A percentile compares a stretch with the other conserved stretches of the same genome.
Evolutionary conservation across 805 yeast species (phyloP).

Genomic region (Yarrowia sp.): DNA sequence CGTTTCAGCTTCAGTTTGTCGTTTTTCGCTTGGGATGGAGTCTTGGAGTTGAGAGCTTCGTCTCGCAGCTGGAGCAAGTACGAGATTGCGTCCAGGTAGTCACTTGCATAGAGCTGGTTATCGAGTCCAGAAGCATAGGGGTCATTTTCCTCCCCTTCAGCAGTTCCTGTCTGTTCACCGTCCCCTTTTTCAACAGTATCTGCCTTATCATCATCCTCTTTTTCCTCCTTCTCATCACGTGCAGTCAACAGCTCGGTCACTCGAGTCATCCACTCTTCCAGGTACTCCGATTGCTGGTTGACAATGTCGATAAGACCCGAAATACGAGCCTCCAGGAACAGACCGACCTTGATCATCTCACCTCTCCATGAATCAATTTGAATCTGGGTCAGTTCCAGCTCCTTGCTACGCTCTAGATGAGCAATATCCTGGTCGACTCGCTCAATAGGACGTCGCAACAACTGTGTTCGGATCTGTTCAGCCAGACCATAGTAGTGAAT

Average conservation of each 20-base stretch:
- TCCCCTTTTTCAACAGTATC: background rate
- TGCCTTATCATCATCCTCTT: background rate
- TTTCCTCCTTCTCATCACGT: background rate
- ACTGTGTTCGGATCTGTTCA: slow-evolving; percentile 10
- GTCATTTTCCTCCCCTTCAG: background rate
- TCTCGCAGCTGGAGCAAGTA: slow-evolving; percentile 7
- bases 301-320: background rate
- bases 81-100: slow-evolving; percentile 15
- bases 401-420: slow-evolving; percentile 1
- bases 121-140: slow-evolving; percentile 22
- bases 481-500: slow-evolving; percentile 3
- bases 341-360: background rate
- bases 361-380: background rate
- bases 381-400: background rate
- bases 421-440: background rate
- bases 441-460: slow-evolving; percentile 2
- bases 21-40: background rate
- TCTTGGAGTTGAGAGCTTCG: slow-evolving; percentile 6
- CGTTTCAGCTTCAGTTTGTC: background rate
- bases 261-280: slow-evolving; percentile 9
- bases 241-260: background rate
- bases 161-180: background rate
- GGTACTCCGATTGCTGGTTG: slow-evolving; percentile 7
- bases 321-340: background rate
- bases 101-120: slow-evolving; percentile 3